Percentiles rank a stretch among this genome's conserved stretches.
These are phyloP conservation scores for Tilletia setariae DNA, from an alignment of 1,284 basidiomycete genomes.

Conservation along the genomic window DNA sequence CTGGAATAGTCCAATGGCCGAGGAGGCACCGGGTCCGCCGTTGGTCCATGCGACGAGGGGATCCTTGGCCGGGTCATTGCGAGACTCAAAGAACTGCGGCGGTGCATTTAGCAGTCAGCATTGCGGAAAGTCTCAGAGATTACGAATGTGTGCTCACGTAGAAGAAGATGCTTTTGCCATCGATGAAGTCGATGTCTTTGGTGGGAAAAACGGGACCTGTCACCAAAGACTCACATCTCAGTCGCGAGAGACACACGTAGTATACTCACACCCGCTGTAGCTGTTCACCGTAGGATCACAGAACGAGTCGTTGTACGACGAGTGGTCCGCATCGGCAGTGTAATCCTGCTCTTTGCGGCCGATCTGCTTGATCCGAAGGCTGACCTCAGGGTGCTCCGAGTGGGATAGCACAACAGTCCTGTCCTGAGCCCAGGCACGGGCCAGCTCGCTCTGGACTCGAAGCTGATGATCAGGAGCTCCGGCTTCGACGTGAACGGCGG, in stretches of 20 bases:
- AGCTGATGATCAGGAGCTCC: background rate
- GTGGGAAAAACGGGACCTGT: background rate
- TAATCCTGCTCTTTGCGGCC: constrained; percentile 17
- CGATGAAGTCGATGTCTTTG: constrained; percentile 62
- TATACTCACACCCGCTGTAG: constrained; percentile 33
- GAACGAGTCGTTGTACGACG: constrained; percentile 34
- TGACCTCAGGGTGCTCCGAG: constrained; percentile 37
- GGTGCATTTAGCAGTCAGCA: background rate
- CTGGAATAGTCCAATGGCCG: constrained; percentile 63
- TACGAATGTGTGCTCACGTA: constrained; percentile 54
- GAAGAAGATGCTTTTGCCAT: constrained; percentile 72
- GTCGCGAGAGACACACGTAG: background rate
- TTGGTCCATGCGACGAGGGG: constrained; percentile 86
- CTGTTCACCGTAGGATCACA: constrained; percentile 48
- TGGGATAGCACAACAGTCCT: constrained; percentile 31
- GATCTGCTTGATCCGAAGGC: constrained; percentile 42
- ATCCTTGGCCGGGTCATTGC: constrained; percentile 69
- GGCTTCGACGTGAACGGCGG: background rate
- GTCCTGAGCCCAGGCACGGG: constrained; percentile 10
- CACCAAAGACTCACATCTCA: background rate
- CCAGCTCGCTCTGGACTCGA: background rate
- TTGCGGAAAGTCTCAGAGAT: background rate
- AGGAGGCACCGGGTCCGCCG: constrained; percentile 66
- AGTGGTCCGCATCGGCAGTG: constrained; percentile 22
- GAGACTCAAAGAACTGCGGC: constrained; percentile 70